phyloP scores from a whole-genome alignment of 768 basidiomycete species.

The Hygrophorus pudorinus region DNA sequence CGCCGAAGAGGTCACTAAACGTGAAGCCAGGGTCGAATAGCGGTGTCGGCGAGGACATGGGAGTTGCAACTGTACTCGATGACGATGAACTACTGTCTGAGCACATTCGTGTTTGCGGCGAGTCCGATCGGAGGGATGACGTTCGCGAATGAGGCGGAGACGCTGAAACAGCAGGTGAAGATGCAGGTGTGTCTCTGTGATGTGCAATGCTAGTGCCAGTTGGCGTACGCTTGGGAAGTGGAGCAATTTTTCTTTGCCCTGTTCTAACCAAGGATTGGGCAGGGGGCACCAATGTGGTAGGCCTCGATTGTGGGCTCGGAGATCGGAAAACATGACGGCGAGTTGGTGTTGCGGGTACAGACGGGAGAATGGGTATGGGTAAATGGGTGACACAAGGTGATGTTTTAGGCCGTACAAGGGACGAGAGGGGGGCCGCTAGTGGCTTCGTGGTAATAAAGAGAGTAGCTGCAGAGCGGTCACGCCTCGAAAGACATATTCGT shows the following conservation, averaged over 20 bases:
- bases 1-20: conserved; percentile 1
- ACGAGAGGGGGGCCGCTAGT: neutral
- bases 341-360: neutral
- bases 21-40: neutral
- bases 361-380: neutral
- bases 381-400: neutral
- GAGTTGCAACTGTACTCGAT: conserved; percentile 2
- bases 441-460: conserved; percentile 12
- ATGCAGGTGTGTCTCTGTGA: conserved; percentile 7
- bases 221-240: conserved; percentile 18
- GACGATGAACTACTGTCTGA: conserved; percentile 6
- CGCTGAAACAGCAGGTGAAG: conserved; percentile 9
- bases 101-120: conserved; percentile 8
- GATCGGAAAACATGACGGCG: neutral
- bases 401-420: neutral
- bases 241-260: conserved; percentile 13
- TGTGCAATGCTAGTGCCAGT: conserved; percentile 9
- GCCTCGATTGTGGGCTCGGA: neutral
- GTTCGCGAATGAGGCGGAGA: conserved; percentile 6
- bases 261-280: neutral
- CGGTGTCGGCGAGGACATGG: neutral
- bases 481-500: neutral
- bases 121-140: conserved; percentile 4
- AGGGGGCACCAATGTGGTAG: conserved; percentile 3
- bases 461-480: conserved; percentile 16